phyloP scores from a whole-genome alignment of 116 monocot species.

The Trichopus zeylanicus region DNA sequence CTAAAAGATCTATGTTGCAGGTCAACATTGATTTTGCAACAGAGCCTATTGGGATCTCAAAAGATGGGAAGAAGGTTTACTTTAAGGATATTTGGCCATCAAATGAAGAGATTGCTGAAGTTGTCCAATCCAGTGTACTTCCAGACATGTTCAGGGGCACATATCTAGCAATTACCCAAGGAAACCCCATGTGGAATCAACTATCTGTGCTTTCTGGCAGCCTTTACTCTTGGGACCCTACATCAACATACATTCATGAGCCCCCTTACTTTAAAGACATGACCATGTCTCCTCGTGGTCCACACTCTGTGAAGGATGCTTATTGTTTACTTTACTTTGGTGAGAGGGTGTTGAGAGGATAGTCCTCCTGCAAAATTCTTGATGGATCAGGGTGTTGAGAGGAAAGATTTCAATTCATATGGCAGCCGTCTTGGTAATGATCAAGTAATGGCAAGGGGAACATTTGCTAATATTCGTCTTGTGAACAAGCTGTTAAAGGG shows the following conservation, averaged over 20 bases:
- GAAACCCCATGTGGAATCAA: slow-evolving; percentile 69
- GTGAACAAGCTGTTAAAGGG: slow-evolving; percentile 77
- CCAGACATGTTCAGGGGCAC: slow-evolving; percentile 62
- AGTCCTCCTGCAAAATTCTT: slow-evolving; percentile 71
- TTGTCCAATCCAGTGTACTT: slow-evolving; percentile 47
- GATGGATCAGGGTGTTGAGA: slow-evolving; percentile 57
- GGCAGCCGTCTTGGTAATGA: slow-evolving; percentile 75
- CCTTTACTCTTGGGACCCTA: slow-evolving; percentile 60
- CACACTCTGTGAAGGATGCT: slow-evolving; percentile 56
- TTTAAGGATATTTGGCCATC: slow-evolving; percentile 74
- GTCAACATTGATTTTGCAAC: slow-evolving; percentile 76
- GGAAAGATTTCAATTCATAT: slow-evolving; percentile 77
- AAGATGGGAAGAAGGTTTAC: slow-evolving; percentile 55
- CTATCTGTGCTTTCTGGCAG: slow-evolving; percentile 33
- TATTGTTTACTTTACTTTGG: slow-evolving; percentile 72
- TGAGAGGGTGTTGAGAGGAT: slow-evolving; percentile 65
- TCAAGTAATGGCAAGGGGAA: slow-evolving; percentile 77
- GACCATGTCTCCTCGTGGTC: slow-evolving; percentile 63
- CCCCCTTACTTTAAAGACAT: slow-evolving; percentile 67
- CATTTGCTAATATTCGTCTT: slow-evolving; percentile 74
- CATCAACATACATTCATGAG: slow-evolving; percentile 65
- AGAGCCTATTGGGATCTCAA: slow-evolving; percentile 60
- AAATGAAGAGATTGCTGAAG: slow-evolving; percentile 52
- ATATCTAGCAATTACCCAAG: slow-evolving; percentile 48
- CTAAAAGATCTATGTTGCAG: slow-evolving; percentile 18